Evolutionary conservation across 148 eudicot genomes (phyloP).

Genomic region (Vaccinium vitisidaea): DNA sequence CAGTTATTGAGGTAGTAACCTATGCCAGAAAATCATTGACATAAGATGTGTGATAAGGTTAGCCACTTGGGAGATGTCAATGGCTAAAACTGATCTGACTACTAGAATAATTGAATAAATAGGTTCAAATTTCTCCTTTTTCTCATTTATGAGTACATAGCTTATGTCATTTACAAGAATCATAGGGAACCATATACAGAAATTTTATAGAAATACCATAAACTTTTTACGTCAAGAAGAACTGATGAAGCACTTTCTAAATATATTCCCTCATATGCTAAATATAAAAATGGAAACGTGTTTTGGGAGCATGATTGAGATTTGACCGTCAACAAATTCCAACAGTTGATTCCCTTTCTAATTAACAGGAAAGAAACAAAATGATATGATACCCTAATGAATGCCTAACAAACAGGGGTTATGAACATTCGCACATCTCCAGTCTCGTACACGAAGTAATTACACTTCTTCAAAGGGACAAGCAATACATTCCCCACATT

Average conservation of each 20-base stretch:
- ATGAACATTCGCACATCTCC: background rate
- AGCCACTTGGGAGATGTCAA: background rate
- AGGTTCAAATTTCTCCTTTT: background rate
- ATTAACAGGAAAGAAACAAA: background rate
- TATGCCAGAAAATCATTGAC: slow-evolving; percentile 19
- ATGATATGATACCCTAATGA: background rate
- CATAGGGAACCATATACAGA: background rate
- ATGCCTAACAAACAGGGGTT: background rate
- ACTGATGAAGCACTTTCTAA: slow-evolving; percentile 5
- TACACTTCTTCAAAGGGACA: background rate
- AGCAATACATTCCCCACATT: background rate
- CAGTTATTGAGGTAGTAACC: slow-evolving; percentile 36
- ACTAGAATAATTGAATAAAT: background rate
- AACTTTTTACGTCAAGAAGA: background rate
- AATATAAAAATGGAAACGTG: background rate
- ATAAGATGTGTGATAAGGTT: slow-evolving; percentile 1
- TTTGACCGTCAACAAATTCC: background rate
- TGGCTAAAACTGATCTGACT: background rate
- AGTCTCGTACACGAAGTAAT: background rate
- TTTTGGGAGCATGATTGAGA: background rate
- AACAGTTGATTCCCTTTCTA: background rate
- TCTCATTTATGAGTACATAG: background rate
- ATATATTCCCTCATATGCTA: background rate
- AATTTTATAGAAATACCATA: background rate
- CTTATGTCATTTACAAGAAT: background rate